phyloP scores from a whole-genome alignment of 495 filamentous ascomycete genomes.

The Trypethelium eluteriae region DNA sequence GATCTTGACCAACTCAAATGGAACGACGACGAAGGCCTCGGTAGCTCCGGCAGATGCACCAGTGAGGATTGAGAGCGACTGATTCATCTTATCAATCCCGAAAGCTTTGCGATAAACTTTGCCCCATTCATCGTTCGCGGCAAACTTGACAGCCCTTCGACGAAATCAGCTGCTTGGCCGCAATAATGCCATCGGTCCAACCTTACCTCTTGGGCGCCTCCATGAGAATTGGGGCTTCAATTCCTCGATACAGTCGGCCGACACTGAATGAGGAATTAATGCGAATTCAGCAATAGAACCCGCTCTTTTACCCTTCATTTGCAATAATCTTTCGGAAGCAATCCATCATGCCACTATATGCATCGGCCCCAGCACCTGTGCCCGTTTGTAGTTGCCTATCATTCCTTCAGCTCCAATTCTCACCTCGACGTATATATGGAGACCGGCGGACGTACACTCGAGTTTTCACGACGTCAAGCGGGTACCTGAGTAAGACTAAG shows the following conservation, averaged over 20 bases:
- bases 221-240: constrained; percentile 93
- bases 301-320: constrained; percentile 71
- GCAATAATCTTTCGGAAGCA: constrained; percentile 93
- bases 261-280: constrained; percentile 44
- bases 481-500: constrained; percentile 60
- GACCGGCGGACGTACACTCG: constrained; percentile 60
- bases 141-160: constrained; percentile 86
- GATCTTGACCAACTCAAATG: constrained; percentile 94
- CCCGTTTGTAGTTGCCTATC: constrained; percentile 79
- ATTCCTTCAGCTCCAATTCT: neutral
- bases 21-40: constrained; percentile 89
- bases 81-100: constrained; percentile 76
- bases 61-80: constrained; percentile 79
- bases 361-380: constrained; percentile 58
- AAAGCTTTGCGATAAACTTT: constrained; percentile 80
- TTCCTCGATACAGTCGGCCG: constrained; percentile 89
- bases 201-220: constrained; percentile 81
- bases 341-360: constrained; percentile 94
- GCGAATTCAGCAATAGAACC: constrained; percentile 13
- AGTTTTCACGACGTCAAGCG: constrained; percentile 96
- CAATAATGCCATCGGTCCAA: neutral
- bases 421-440: constrained; percentile 2
- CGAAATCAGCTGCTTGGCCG: constrained; percentile 18
- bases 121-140: constrained; percentile 97
- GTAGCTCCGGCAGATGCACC: constrained; percentile 93